phyloP scores from a whole-genome alignment of 2,329 filamentous ascomycete genomes.

The Alternaria brassicae region DNA sequence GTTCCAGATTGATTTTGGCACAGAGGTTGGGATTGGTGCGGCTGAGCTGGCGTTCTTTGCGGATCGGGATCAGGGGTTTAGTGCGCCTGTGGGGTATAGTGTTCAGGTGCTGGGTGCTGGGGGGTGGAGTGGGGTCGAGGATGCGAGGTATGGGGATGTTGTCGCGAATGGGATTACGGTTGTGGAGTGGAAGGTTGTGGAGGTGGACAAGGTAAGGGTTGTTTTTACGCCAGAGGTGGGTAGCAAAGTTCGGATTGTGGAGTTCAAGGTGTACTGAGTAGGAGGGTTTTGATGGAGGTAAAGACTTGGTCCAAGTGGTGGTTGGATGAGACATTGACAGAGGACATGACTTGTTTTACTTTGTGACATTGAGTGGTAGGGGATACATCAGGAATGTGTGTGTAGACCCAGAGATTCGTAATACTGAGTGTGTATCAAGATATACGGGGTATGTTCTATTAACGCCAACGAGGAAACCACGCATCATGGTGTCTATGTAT shows the following conservation, averaged over 20 bases:
- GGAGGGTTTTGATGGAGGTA: background rate
- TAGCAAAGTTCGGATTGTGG: slow-evolving; percentile 46
- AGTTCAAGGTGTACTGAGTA: slow-evolving; percentile 48
- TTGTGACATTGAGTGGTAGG: background rate
- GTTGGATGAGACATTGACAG: background rate
- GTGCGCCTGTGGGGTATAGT: slow-evolving; percentile 38
- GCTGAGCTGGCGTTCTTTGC: slow-evolving; percentile 51
- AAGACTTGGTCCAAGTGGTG: background rate
- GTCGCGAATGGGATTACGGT: slow-evolving; percentile 51
- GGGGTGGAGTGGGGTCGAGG: slow-evolving; percentile 40
- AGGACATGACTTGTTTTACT: background rate
- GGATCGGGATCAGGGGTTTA: slow-evolving; percentile 38
- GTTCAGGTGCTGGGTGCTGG: slow-evolving; percentile 34
- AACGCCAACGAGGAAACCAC: background rate
- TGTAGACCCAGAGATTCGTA: background rate
- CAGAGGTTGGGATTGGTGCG: slow-evolving; percentile 31
- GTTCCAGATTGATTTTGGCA: slow-evolving; percentile 51
- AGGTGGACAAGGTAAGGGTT: slow-evolving; percentile 39
- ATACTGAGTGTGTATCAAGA: background rate
- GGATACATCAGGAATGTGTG: background rate
- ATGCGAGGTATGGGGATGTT: slow-evolving; percentile 24
- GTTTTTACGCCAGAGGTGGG: slow-evolving; percentile 44
- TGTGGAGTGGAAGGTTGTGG: slow-evolving; percentile 38
- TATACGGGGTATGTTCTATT: background rate
- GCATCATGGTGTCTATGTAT: background rate